phyloP scores from a whole-genome alignment of 108 stramenopile species.

The Nitzschia sp. region DNA sequence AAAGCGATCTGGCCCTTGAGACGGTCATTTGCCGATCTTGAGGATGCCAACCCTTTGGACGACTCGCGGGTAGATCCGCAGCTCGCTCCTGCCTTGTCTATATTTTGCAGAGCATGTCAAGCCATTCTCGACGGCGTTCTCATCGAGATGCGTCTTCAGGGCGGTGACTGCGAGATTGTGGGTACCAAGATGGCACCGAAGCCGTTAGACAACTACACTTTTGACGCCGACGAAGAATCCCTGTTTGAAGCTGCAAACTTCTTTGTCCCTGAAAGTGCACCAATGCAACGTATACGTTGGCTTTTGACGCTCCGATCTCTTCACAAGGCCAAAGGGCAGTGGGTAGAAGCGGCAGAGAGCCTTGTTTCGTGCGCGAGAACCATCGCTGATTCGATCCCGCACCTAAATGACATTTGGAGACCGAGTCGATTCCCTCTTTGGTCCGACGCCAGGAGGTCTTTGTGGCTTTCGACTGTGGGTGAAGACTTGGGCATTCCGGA shows the following conservation, averaged over 20 bases:
- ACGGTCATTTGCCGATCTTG: conserved; percentile 80
- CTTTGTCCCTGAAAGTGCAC: conserved; percentile 71
- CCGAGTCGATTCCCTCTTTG: conserved; percentile 74
- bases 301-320: conserved; percentile 67
- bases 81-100: conserved; percentile 61
- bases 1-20: conserved; percentile 81
- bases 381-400: conserved; percentile 67
- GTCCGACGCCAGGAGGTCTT: conserved; percentile 61
- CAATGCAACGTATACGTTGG: conserved; percentile 79
- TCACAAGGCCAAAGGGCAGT: conserved; percentile 78
- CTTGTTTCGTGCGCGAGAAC: conserved; percentile 72
- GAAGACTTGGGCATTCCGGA: conserved; percentile 47
- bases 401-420: conserved; percentile 69
- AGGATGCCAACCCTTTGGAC: conserved; percentile 83
- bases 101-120: conserved; percentile 79
- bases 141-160: conserved; percentile 75
- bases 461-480: conserved; percentile 75
- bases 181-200: conserved; percentile 37
- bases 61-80: conserved; percentile 85
- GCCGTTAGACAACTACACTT: conserved; percentile 22
- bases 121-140: conserved; percentile 86
- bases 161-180: conserved; percentile 32
- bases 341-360: conserved; percentile 84
- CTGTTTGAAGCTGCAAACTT: conserved; percentile 82
- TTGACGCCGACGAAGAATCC: conserved; percentile 93